Percentiles rank a stretch among this genome's conserved stretches.
These are phyloP conservation scores for Phoenix dactylifera DNA, from an alignment of 176 grass and related monocot genomes.

Conservation along the genomic window DNA sequence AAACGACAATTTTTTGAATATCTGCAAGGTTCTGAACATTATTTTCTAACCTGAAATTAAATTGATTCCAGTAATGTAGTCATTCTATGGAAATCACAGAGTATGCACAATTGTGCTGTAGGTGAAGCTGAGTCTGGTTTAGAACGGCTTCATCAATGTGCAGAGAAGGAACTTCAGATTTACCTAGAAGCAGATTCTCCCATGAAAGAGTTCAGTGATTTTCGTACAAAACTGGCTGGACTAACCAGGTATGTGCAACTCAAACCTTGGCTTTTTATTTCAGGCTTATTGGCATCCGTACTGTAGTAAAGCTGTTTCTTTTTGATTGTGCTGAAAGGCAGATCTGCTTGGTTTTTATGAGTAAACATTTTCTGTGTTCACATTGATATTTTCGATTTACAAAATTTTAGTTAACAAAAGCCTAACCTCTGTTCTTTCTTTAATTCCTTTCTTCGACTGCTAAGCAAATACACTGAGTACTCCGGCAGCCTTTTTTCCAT, in stretches of 20 bases:
- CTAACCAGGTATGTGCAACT: conserved; percentile 55
- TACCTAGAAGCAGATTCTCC: conserved; percentile 40
- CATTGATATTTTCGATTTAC: no score
- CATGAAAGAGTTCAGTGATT: conserved; percentile 36
- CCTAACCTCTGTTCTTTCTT: no score
- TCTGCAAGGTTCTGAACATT: conserved; percentile 56
- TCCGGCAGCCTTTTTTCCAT: no score
- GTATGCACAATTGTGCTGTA: background rate
- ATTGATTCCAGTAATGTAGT: background rate
- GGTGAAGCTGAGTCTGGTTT: conserved; percentile 93
- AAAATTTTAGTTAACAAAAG: no score
- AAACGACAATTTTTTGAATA: conserved; percentile 94
- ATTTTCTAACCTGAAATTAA: background rate
- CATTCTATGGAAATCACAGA: no score
- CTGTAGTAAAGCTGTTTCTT: background rate
- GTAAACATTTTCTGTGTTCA: no score
- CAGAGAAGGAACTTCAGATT: conserved; percentile 68
- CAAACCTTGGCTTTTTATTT: background rate
- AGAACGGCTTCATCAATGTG: conserved; percentile 91
- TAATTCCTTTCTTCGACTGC: no score
- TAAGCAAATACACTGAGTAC: no score
- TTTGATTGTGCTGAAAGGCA: background rate
- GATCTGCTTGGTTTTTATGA: no score
- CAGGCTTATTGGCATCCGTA: background rate
- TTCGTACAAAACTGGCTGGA: conserved; percentile 63